Base-by-base conservation (phyloP, 495 filamentous ascomycete species). In the Cladorrhinum samala region DNA sequence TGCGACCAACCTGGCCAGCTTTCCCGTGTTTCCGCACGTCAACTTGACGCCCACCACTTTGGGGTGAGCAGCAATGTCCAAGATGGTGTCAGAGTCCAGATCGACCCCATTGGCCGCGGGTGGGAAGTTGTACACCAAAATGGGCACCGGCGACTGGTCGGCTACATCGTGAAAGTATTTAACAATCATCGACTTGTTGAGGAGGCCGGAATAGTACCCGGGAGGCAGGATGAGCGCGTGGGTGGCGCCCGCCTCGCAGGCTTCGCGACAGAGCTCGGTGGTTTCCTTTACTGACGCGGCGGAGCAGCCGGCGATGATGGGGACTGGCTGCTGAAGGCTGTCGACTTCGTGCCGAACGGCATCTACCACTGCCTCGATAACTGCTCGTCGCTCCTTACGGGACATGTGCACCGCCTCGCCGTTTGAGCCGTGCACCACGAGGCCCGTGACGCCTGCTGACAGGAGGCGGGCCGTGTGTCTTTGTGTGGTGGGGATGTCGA, bases 51-150 rank as follows among this genome's bases (percentile, higher is more conserved):
- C 88, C 50, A 86, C 76, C 59, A 94, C 80, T 53, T 89, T 86
- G 38, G 85, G 79, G 58, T 91, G 85, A 53, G 84, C 71, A 1
- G 85, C 84, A 49, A 94, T 77, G 52, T 77, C 69, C 61, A 92
- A 81, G 57, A 92, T 80, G 43, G 87, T 76, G 60, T 94, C 88
- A 20, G 82, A 87, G 70, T 88, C 86, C 73, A 94, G 84, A 58
- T 92, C 88, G 49, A 92, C 83, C 8, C 88, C 89, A 18, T 85
- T 83, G 16, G 89, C 87, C 24, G 88, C 88, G 14, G 86, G 86
- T 1, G 89, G 88, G 70, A 87, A 92, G 77, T 92, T 92, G 74
- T 92, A 92, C 47, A 94, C 76, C 43, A 91, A 79, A 11, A 94
- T 67, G 1, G 88, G 88, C 39, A 92, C 68, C 7, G 87, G 84